Conservation (phyloP, 2,329 filamentous ascomycete species). For the Stylonectria norvegica region DNA sequence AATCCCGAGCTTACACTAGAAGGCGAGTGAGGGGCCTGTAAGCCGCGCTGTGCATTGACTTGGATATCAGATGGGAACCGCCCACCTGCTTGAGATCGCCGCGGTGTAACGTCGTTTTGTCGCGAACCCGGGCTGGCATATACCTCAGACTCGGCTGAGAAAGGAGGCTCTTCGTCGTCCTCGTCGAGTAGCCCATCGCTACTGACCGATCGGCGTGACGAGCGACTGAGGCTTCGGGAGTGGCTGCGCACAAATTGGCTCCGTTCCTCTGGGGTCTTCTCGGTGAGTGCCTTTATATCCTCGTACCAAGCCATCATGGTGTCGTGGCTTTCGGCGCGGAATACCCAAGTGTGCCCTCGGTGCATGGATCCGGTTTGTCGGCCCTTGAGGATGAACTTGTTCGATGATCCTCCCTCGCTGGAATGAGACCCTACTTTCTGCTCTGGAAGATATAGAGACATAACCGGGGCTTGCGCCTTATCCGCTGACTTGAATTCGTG, state of each 20-base stretch:
- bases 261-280: conserved; percentile 83
- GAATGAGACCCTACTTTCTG: conserved; percentile 95
- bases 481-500: conserved; percentile 99
- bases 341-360: conserved; percentile 71
- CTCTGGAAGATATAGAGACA: conserved; percentile 93
- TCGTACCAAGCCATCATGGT: conserved; percentile 98
- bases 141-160: conserved; percentile 46
- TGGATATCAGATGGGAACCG: conserved; percentile 93
- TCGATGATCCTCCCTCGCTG: conserved; percentile 74
- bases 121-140: conserved; percentile 45
- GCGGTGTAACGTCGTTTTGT: conserved; percentile 49
- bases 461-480: conserved; percentile 84
- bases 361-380: conserved; percentile 92
- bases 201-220: conserved; percentile 59
- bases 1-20: conserved; percentile 75
- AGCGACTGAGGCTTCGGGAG: conserved; percentile 70
- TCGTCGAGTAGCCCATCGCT: conserved; percentile 81
- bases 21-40: conserved; percentile 74
- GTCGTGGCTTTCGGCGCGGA: conserved; percentile 72
- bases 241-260: conserved; percentile 83
- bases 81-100: conserved; percentile 86
- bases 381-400: conserved; percentile 97
- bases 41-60: conserved; percentile 72
- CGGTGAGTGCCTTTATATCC: conserved; percentile 85
- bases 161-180: conserved; percentile 64